Conservation (phyloP, 2,329 filamentous ascomycete species). For the Colletotrichum shisoi region DNA sequence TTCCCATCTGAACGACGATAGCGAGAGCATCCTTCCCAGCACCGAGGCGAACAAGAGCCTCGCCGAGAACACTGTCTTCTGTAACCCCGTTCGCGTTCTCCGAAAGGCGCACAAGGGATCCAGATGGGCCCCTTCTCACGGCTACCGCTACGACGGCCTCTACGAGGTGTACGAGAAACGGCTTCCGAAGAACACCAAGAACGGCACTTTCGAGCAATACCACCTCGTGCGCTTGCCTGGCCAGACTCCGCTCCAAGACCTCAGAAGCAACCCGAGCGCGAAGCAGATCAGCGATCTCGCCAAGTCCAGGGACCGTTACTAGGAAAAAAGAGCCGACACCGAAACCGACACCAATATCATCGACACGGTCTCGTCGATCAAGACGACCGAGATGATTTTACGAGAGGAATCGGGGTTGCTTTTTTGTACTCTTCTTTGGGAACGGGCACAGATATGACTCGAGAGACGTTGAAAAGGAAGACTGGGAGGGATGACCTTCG, state of each 20-base stretch:
- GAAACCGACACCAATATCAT: background rate
- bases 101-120: conserved; percentile 40
- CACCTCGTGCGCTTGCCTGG: background rate
- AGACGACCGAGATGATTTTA: background rate
- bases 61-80: conserved; percentile 33
- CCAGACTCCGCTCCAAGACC: background rate
- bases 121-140: conserved; percentile 32
- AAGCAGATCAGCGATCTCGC: conserved; percentile 37
- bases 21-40: background rate
- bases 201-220: conserved; percentile 39
- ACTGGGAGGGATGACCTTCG: background rate
- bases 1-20: conserved; percentile 39
- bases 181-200: conserved; percentile 34
- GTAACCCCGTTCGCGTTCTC: conserved; percentile 45
- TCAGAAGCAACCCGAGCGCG: background rate
- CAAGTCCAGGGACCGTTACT: conserved; percentile 40
- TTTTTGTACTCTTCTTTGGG: too few relatives aligned
- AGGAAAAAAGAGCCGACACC: background rate
- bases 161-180: conserved; percentile 39
- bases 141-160: conserved; percentile 51
- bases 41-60: conserved; percentile 41
- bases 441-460: background rate
- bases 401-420: background rate
- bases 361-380: background rate
- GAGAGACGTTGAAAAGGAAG: background rate